Base-by-base conservation (phyloP, 352 stramenopile species). In the Albugo laibachii region DNA sequence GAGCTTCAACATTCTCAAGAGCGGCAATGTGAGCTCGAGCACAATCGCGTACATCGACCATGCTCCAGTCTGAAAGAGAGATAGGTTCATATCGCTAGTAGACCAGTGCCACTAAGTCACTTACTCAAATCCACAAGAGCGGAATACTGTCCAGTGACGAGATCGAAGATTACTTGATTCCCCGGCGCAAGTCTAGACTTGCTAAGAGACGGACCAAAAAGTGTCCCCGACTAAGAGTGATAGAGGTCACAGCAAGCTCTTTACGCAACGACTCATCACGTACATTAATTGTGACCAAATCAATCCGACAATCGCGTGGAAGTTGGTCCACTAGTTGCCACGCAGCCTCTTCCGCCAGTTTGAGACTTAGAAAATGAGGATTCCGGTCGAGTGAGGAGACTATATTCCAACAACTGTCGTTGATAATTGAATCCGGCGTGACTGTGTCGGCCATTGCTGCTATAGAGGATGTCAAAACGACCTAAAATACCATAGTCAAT, bases 311-410 rank as follows among this genome's bases (percentile, higher is more conserved):
- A 45, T 89, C 76, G 21, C 67, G 73, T 10, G 76, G 76, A 6
- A 89, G 58, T 48, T 92, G 78, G 52, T 92, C 76, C 41, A 89
- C 77, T 15, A 92, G 72, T 47, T 89, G 79, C 76, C 79, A 89
- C 13, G 76, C 76, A 15, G 77, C 77, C 60, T 92, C 79, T 50
- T 92, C 79, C 0, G 79, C 77, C 18, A 92, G 62, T 43, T 92
- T 92, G 14, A 92, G 60, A 46, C 76, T 89, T 12, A 92, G 52
- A 48, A 89, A 92, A 59, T 92, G 79, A 24, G 79, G 79, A 57
- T 92, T 87, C 11, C 74, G 69, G 53, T 89, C 79, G 15, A 89
- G 52, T 18, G 79, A 71, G 38, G 76, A 89, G 45, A 66, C 79
- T 13, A 81, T 80, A 47, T 92, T 92, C 79, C 79, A 92, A 49